A percentile compares a stretch with the other conserved stretches of the same genome.
Conservation (phyloP, 352 stramenopile species). For the Phytophthora meadii region DNA sequence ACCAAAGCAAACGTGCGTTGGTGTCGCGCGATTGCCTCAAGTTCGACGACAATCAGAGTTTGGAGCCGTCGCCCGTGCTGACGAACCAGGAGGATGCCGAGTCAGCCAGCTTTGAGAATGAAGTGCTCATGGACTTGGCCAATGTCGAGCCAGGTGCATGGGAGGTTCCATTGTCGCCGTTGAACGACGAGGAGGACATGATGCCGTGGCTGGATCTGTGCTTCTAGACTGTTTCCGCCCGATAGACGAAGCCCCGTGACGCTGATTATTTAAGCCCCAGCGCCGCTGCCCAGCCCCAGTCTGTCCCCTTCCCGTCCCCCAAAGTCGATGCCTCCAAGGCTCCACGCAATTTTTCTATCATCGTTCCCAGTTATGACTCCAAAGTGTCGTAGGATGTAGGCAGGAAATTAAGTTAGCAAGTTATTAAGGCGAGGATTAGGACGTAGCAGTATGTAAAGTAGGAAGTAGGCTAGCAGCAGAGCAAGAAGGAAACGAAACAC, state of each 20-base stretch:
- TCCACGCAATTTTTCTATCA: conserved; percentile 30
- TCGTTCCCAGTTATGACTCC: conserved; percentile 34
- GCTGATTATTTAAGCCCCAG: conserved; percentile 57
- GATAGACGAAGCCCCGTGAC: conserved; percentile 37
- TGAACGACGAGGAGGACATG: conserved; percentile 87
- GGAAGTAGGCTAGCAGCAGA: conserved; percentile 33
- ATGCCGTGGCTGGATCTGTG: conserved; percentile 87
- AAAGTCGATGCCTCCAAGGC: conserved; percentile 11
- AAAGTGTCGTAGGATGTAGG: conserved; percentile 43
- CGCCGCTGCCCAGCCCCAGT: conserved; percentile 26
- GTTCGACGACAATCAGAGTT: conserved; percentile 42
- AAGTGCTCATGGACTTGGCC: conserved; percentile 74
- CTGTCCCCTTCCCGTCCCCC: conserved; percentile 15
- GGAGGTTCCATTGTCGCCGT: conserved; percentile 81
- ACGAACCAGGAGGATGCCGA: conserved; percentile 37
- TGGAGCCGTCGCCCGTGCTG: conserved; percentile 32
- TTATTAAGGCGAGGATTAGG: conserved; percentile 41
- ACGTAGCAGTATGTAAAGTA: conserved; percentile 50
- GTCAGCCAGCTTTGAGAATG: conserved; percentile 62
- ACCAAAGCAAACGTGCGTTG: conserved; percentile 64
- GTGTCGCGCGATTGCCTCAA: conserved; percentile 79
- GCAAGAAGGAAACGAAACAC: conserved; percentile 27
- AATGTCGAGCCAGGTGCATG: conserved; percentile 79
- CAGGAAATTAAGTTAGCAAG: conserved; percentile 44
- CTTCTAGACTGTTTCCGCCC: conserved; percentile 56